These are phyloP conservation scores for Aureobasidium sp. DNA, from an alignment of 2,329 filamentous ascomycete species.

Conservation along the genomic window DNA sequence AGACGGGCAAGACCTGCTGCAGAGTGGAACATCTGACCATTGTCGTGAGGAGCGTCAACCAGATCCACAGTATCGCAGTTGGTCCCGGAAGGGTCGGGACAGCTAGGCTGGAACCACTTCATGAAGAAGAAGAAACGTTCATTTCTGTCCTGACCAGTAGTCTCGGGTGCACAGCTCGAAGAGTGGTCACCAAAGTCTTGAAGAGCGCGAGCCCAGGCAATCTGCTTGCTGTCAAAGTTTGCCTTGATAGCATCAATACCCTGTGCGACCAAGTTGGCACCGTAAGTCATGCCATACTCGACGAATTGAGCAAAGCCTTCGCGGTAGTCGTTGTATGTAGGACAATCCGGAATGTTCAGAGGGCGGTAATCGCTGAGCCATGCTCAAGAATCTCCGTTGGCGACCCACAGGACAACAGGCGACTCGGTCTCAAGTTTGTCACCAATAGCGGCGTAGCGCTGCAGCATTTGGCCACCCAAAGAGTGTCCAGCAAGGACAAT, in stretches of 20 bases:
- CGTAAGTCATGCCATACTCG: conserved; percentile 28
- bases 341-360: conserved; percentile 25
- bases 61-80: conserved; percentile 32
- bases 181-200: conserved; percentile 31
- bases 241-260: conserved; percentile 28
- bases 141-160: conserved; percentile 30
- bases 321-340: conserved; percentile 30
- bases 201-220: conserved; percentile 30
- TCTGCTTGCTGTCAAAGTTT: conserved; percentile 29
- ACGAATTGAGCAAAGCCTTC: conserved; percentile 30
- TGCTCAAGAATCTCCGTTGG: conserved; percentile 30
- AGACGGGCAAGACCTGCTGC: conserved; percentile 30
- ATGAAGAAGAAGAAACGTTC: conserved; percentile 37
- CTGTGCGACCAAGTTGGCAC: conserved; percentile 23
- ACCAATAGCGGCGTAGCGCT: conserved; percentile 31
- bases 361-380: conserved; percentile 29
- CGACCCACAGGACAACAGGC: conserved; percentile 29
- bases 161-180: conserved; percentile 27
- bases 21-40: conserved; percentile 30
- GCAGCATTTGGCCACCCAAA: conserved; percentile 29
- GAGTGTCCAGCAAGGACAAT: conserved; percentile 34
- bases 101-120: conserved; percentile 29
- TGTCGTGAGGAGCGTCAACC: conserved; percentile 30
- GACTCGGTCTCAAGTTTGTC: conserved; percentile 21
- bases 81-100: conserved; percentile 17